phyloP scores from a whole-genome alignment of 805 yeast species.

The Clavispora phyllophila region DNA sequence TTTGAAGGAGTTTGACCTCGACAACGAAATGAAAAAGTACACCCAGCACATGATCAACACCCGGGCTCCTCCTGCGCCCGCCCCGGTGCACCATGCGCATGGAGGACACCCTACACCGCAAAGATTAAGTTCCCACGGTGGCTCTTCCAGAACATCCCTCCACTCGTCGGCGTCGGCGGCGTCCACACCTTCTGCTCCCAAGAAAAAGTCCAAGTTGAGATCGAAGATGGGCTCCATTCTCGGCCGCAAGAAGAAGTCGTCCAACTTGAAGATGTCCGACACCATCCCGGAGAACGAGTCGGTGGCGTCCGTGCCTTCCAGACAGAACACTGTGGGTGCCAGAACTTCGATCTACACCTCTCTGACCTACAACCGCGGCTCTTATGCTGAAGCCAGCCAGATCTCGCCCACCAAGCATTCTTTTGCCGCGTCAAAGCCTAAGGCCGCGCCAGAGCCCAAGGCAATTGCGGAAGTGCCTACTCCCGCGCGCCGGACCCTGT shows the following conservation, averaged over 20 bases:
- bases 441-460: not conserved
- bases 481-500: not conserved
- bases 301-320: slow-evolving; percentile 14
- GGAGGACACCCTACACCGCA: not conserved
- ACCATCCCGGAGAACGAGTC: slow-evolving; percentile 34
- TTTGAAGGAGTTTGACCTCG: slow-evolving; percentile 41
- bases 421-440: not conserved
- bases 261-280: slow-evolving; percentile 15
- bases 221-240: slow-evolving; percentile 75
- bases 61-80: slow-evolving; percentile 4
- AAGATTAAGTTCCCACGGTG: not conserved
- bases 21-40: slow-evolving; percentile 34
- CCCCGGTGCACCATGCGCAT: not conserved
- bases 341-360: slow-evolving; percentile 9
- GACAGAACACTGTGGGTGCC: slow-evolving; percentile 10
- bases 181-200: slow-evolving; percentile 16
- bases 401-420: not conserved
- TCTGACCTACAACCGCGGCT: slow-evolving; percentile 1
- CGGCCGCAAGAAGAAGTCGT: slow-evolving; percentile 51
- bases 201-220: slow-evolving; percentile 43
- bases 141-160: not conserved
- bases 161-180: slow-evolving; percentile 10
- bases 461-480: not conserved
- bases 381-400: not conserved
- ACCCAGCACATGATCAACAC: slow-evolving; percentile 29